Base-by-base conservation (phyloP, 148 eudicot species). In the Silene uniflora region DNA sequence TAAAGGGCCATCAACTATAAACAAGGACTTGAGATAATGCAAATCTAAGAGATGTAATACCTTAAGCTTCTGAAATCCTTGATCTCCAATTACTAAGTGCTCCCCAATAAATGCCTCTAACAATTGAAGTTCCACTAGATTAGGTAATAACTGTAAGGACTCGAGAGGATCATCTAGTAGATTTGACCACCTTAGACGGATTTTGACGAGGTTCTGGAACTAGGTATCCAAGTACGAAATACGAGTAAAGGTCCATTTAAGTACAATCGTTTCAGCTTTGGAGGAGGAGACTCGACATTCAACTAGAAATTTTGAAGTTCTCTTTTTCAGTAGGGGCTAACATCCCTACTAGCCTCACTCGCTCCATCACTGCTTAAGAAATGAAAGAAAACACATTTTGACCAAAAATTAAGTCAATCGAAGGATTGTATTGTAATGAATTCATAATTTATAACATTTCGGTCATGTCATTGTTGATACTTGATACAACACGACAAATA, bases 101-200 rank as follows among this genome's bases (percentile, higher is more conserved):
- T 19, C 13, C 24, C 62, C 72, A 11, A 12, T 12, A 66, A 17
- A 66, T n/a, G 72, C 72, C 10, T 75, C 78, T 21, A 75, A 66
- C 62, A 75, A 21, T 6, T 75, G 78, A 27, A 75, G 72, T 62
- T 75, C 78, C 11, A 75, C 64, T 27, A 75, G 25, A 55, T 67
- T 75, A 21, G 64, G 72, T 17, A 75, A 32, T 21, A 3, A 19
- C 56, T 47, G 39, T 27, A n/a, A 16, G 35, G n/a, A 23, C 7
- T 42, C 19, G 10, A 77, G 39, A 44, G 67, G 74, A 12, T 39
- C 21, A 6, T 19, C 10, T 0, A 14, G 8, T 14, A 77, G 27
- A 5, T 25, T 7, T 7, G 80, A 77, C 80, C 80, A 78, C 61
- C 77, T 73, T 7, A 78, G 44, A 42, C 72, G 77, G 76, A 73